Evolutionary conservation across 345 rosid genomes (phyloP).

Genomic region (Eucalyptus viminalis): DNA sequence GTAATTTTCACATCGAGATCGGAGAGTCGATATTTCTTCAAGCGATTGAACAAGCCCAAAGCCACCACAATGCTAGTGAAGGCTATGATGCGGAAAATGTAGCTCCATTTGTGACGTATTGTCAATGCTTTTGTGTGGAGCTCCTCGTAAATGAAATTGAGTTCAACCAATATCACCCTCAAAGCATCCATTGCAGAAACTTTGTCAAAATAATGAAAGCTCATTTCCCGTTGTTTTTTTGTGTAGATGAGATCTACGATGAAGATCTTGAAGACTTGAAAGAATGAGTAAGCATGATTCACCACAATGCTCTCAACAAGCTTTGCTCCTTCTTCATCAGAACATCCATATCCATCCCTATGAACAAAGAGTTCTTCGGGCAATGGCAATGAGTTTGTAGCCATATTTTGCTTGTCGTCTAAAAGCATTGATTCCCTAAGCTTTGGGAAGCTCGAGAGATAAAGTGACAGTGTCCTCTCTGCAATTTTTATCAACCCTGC

Average conservation of each 20-base stretch:
- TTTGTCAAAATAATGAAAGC: rapidly evolving
- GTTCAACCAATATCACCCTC: too few relatives aligned
- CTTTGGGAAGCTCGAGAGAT: neutral
- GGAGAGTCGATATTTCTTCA: rapidly evolving
- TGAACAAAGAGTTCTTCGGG: rapidly evolving
- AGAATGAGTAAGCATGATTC: too few relatives aligned
- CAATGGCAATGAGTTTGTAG: rapidly evolving
- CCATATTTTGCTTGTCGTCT: rapidly evolving
- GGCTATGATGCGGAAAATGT: neutral
- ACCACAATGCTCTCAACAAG: too few relatives aligned
- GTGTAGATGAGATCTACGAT: too few relatives aligned
- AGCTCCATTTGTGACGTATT: neutral
- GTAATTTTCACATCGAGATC: neutral
- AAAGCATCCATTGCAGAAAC: too few relatives aligned
- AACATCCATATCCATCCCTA: rapidly evolving
- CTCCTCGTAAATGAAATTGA: rapidly evolving
- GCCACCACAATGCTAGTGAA: neutral
- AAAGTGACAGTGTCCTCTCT: neutral
- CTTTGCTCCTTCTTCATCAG: too few relatives aligned
- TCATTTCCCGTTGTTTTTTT: too few relatives aligned
- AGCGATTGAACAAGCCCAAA: neutral
- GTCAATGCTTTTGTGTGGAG: neutral
- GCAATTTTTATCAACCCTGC: neutral
- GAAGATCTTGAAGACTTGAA: too few relatives aligned
- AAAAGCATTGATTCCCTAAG: neutral